These are phyloP conservation scores for Corymbia calophylla DNA, from an alignment of 441 rosid species.

Conservation along the genomic window DNA sequence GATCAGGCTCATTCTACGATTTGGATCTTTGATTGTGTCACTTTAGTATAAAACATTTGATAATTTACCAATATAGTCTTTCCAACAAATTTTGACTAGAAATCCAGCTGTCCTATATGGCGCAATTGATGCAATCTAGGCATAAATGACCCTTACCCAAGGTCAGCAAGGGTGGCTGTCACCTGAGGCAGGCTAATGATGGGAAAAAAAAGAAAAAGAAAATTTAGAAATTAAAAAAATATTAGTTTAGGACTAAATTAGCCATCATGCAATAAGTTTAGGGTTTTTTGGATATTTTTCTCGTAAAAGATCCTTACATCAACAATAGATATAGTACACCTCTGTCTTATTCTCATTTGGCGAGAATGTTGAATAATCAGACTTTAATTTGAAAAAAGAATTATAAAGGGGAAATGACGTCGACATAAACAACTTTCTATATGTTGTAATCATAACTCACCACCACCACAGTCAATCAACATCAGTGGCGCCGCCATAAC, in stretches of 20 bases:
- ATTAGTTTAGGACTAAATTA: too few species aligned
- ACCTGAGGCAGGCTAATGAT: not conserved
- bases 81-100: not conserved
- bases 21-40: not conserved
- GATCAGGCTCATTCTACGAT: too few species aligned
- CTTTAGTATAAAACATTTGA: too few species aligned
- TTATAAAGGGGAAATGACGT: not conserved
- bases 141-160: not conserved
- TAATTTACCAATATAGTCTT: not conserved
- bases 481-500: not conserved
- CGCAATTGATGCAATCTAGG: accelerated
- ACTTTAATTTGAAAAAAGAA: not conserved
- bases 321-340: not conserved
- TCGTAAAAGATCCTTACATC: not conserved
- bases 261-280: accelerated
- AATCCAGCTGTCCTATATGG: not conserved
- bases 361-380: not conserved
- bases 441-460: not conserved
- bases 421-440: not conserved
- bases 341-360: not conserved
- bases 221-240: too few species aligned
- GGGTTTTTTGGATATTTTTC: not conserved
- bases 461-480: not conserved
- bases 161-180: not conserved
- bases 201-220: too few species aligned